A percentile compares a stretch with the other conserved stretches of the same genome.
These are phyloP conservation scores for Syzygium aqueum DNA, from an alignment of 345 rosid genomes.

Conservation along the genomic window DNA sequence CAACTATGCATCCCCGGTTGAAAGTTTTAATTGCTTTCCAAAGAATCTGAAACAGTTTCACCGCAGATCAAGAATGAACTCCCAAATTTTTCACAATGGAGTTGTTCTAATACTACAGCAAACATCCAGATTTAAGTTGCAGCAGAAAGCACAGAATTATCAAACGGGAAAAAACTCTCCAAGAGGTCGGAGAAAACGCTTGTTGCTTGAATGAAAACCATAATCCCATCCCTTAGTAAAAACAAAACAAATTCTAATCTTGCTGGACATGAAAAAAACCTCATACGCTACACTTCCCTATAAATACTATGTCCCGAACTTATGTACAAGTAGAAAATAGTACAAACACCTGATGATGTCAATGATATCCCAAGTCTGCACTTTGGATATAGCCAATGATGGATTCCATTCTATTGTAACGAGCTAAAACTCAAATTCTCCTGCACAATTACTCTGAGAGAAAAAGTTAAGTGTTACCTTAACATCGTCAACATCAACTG, in stretches of 20 bases:
- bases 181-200: neutral
- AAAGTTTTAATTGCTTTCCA: neutral
- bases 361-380: neutral
- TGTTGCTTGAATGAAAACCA: neutral
- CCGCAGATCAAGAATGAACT: neutral
- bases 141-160: neutral
- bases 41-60: neutral
- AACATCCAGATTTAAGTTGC: neutral
- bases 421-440: neutral
- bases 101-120: neutral
- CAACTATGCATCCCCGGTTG: neutral
- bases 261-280: neutral
- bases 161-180: neutral
- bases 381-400: neutral
- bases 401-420: neutral
- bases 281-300: neutral
- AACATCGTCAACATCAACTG: conserved; percentile 85
- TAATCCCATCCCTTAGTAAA: neutral
- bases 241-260: neutral
- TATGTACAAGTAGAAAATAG: neutral
- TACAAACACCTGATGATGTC: neutral
- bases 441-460: neutral
- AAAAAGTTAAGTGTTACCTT: conserved; percentile 28
- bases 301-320: neutral
- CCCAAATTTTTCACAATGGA: neutral